Evolutionary conservation across 371 early-diverging fungal species (phyloP).

Genomic region (Fennellomyces sp.): DNA sequence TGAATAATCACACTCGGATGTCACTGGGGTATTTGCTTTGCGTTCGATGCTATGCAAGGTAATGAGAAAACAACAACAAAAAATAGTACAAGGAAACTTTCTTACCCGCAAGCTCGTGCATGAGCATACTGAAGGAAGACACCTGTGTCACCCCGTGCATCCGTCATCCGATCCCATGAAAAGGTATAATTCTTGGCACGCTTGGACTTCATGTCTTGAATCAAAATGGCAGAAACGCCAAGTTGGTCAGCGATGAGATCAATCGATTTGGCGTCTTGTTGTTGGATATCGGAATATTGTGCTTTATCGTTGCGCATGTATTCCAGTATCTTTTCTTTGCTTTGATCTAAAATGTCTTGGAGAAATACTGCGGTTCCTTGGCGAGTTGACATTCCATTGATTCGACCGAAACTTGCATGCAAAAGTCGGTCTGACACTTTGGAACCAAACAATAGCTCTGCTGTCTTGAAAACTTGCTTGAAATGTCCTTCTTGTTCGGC

Average conservation of each 20-base stretch:
- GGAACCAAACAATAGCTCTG: slow-evolving; percentile 60
- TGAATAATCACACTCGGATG: slow-evolving; percentile 23
- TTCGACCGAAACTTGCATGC: slow-evolving; percentile 95
- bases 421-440: slow-evolving; percentile 51
- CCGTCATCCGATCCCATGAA: slow-evolving; percentile 92
- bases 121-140: slow-evolving; percentile 98
- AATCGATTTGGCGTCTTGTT: background rate
- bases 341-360: slow-evolving; percentile 91
- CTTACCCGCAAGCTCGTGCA: slow-evolving; percentile 81
- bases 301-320: slow-evolving; percentile 17
- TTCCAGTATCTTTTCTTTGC: slow-evolving; percentile 57
- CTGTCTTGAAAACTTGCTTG: slow-evolving; percentile 91
- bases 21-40: slow-evolving; percentile 23
- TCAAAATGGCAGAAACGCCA: slow-evolving; percentile 84
- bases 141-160: slow-evolving; percentile 96
- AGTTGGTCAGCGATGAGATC: slow-evolving; percentile 71
- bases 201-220: slow-evolving; percentile 94
- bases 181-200: slow-evolving; percentile 96
- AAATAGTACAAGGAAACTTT: background rate
- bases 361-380: slow-evolving; percentile 96
- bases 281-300: background rate
- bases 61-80: background rate
- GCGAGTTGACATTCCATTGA: slow-evolving; percentile 96
- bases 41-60: slow-evolving; percentile 42
- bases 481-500: slow-evolving; percentile 91